Evolutionary conservation across 306 rosid species (phyloP).

Genomic region (Cicer yamashitae): DNA sequence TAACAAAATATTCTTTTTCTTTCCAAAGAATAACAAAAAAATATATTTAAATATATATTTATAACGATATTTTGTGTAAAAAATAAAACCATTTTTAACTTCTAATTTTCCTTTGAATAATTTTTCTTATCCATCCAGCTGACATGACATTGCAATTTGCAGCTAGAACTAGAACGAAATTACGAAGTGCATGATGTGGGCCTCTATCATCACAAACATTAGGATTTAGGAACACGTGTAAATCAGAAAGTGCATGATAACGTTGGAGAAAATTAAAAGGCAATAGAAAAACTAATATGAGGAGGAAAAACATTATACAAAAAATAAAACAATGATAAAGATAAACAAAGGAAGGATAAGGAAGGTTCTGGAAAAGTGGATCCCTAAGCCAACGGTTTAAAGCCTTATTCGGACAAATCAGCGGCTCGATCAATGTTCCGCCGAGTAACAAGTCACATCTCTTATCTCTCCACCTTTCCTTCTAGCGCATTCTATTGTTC

Average conservation of each 20-base stretch:
- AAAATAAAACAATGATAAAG: not conserved
- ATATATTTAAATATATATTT: too few relatives aligned
- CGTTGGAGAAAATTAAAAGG: constrained; percentile 22
- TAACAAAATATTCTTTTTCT: too few relatives aligned
- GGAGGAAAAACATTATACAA: not conserved
- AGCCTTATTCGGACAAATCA: constrained; percentile 31
- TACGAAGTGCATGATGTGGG: constrained; percentile 5
- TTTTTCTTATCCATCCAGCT: not conserved
- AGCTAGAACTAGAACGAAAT: not conserved
- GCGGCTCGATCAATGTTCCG: constrained; percentile 30
- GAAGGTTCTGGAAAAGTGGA: constrained; percentile 72
- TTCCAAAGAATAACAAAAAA: too few relatives aligned
- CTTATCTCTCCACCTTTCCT: constrained; percentile 36
- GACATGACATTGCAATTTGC: not conserved
- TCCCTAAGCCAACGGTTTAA: constrained; percentile 27
- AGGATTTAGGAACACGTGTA: constrained; percentile 40
- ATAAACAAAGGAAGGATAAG: constrained; percentile 12
- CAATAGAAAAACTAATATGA: not conserved
- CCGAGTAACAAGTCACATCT: constrained; percentile 32
- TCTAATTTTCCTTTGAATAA: too few relatives aligned
- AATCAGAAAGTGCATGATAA: constrained; percentile 26
- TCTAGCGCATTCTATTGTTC: constrained; percentile 60
- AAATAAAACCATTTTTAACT: too few relatives aligned
- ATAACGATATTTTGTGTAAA: too few relatives aligned
- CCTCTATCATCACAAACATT: not conserved